A percentile compares a stretch with the other conserved stretches of the same genome.
phyloP scores from a whole-genome alignment of 2,329 filamentous ascomycete genomes.

The Trichoderma cornu-damae region DNA sequence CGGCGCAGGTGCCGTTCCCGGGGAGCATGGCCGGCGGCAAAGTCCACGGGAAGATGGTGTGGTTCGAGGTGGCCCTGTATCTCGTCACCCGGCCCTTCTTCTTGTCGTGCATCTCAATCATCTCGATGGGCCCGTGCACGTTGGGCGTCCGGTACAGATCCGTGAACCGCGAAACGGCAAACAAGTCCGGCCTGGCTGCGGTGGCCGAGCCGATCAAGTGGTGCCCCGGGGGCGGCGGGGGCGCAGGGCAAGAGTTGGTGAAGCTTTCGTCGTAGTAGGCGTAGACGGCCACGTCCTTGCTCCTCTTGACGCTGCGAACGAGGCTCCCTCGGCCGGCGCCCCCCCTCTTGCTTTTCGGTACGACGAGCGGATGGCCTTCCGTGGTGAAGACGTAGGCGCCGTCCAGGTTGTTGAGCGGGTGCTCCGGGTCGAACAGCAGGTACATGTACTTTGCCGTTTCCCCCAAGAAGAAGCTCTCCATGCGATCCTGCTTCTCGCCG shows the following conservation, averaged over 20 bases:
- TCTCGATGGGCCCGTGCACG: conserved; percentile 45
- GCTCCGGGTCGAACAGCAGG: conserved; percentile 77
- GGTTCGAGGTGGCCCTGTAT: conserved; percentile 60
- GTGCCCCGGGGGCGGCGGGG: conserved; percentile 50
- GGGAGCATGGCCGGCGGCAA: conserved; percentile 72
- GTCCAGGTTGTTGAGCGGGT: conserved; percentile 83
- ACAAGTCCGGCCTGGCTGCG: conserved; percentile 74
- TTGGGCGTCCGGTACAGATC: conserved; percentile 73
- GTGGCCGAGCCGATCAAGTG: conserved; percentile 73
- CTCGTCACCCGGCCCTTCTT: conserved; percentile 38
- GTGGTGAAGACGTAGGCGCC: conserved; percentile 90
- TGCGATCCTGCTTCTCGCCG: conserved; percentile 84
- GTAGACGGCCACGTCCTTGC: conserved; percentile 25
- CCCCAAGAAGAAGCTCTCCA: conserved; percentile 98
- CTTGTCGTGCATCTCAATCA: conserved; percentile 41
- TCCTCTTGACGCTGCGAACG: conserved; percentile 13
- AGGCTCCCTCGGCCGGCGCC: background rate
- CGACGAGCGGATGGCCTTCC: conserved; percentile 87
- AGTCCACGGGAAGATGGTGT: conserved; percentile 91
- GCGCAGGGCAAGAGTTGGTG: conserved; percentile 60
- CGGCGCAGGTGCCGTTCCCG: conserved; percentile 68
- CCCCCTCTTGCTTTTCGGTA: conserved; percentile 50
- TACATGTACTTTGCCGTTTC: conserved; percentile 97
- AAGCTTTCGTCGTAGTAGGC: conserved; percentile 42
- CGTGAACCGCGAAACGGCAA: conserved; percentile 81